phyloP scores from a whole-genome alignment of 768 basidiomycete species.

The Boletus bicolor region DNA sequence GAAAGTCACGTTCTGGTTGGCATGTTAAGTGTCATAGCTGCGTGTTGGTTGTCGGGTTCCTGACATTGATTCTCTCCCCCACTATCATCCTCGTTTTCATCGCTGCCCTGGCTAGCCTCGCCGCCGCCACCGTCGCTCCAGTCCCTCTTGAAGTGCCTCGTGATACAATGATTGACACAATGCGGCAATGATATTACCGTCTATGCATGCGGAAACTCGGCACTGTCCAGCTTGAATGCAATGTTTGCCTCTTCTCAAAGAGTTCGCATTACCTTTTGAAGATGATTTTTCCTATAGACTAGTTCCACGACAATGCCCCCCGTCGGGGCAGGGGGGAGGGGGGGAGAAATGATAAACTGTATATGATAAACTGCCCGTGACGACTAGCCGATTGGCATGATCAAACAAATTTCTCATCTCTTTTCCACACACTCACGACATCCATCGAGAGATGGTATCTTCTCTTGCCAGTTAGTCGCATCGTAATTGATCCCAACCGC shows the following conservation, averaged over 20 bases:
- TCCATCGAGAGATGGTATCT: no score
- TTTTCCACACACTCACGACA: no score
- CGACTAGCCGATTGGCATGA: no score
- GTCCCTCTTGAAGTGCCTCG: background rate
- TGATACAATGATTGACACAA: background rate
- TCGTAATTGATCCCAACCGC: no score
- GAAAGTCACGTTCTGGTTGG: background rate
- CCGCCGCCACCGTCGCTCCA: conserved; percentile 1
- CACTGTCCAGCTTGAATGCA: background rate
- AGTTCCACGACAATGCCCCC: background rate
- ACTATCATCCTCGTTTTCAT: conserved; percentile 2
- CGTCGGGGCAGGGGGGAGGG: no score
- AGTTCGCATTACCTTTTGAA: background rate
- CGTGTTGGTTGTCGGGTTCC: no score
- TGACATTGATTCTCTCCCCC: background rate
- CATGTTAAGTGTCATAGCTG: conserved; percentile 2
- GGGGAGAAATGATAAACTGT: no score
- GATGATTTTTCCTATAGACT: background rate
- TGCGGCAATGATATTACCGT: conserved; percentile 1
- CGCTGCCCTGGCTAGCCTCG: background rate
- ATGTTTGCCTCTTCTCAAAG: background rate
- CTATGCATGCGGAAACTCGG: background rate
- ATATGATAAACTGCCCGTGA: no score
- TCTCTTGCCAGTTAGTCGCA: no score
- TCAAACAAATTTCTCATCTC: no score